Evolutionary conservation across 768 basidiomycete genomes (phyloP).

Genomic region (Nidularia pulvinata): DNA sequence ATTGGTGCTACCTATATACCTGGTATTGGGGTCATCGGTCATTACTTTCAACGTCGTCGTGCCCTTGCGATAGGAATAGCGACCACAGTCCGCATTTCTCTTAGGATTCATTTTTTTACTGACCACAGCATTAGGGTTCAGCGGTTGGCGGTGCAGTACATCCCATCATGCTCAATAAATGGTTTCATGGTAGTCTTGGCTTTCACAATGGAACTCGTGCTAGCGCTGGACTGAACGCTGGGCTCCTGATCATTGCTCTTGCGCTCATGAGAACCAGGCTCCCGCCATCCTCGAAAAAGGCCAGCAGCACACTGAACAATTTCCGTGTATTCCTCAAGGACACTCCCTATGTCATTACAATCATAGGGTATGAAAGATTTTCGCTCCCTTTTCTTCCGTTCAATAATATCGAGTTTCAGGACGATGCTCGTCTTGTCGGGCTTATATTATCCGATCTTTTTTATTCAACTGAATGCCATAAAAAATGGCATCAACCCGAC

Average conservation of each 20-base stretch:
- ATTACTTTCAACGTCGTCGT: slow-evolving; percentile 48
- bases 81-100: slow-evolving; percentile 13
- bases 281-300: not conserved
- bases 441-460: slow-evolving; percentile 32
- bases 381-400: not conserved
- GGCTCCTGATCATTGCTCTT: not conserved
- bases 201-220: slow-evolving; percentile 2
- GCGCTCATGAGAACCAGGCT: not conserved
- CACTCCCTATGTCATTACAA: not conserved
- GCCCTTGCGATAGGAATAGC: slow-evolving; percentile 53
- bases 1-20: slow-evolving; percentile 29
- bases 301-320: not conserved
- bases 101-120: too few relatives aligned
- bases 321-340: not conserved
- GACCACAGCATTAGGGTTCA: too few relatives aligned
- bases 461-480: slow-evolving; percentile 31
- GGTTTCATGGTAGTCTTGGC: not conserved
- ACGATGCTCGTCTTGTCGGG: slow-evolving; percentile 9
- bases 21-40: slow-evolving; percentile 35
- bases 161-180: slow-evolving; percentile 3
- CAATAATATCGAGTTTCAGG: not conserved
- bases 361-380: not conserved
- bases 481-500: slow-evolving; percentile 21
- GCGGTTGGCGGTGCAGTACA: not conserved
- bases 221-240: not conserved